A percentile compares a stretch with the other conserved stretches of the same genome.
These are phyloP conservation scores for Irpex rosettiformis DNA, from an alignment of 1,284 basidiomycete species.

Conservation along the genomic window DNA sequence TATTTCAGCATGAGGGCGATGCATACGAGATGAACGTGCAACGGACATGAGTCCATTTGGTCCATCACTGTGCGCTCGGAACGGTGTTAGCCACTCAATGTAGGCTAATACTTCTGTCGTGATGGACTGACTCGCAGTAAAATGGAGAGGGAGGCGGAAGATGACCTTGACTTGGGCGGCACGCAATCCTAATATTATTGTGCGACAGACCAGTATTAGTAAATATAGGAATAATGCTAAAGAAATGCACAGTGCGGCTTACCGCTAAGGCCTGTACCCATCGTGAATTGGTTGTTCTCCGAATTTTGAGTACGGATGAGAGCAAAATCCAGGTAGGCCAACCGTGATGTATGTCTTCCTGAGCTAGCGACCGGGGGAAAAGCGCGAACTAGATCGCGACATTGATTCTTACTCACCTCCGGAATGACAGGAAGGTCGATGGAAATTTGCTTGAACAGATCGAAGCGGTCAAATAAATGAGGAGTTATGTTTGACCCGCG, in stretches of 20 bases:
- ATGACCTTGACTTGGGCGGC: constrained; percentile 3
- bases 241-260: background rate
- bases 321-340: background rate
- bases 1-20: background rate
- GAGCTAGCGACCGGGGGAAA: background rate
- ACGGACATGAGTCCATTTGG: background rate
- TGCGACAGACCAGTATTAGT: background rate
- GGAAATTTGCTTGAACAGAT: background rate
- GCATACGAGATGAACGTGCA: background rate
- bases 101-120: background rate
- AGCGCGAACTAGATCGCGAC: background rate
- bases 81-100: constrained; percentile 8
- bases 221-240: background rate
- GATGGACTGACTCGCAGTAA: background rate
- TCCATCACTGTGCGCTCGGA: too few species aligned
- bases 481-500: background rate
- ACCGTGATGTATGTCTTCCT: background rate
- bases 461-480: background rate
- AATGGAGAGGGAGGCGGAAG: background rate
- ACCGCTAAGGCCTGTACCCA: too few species aligned
- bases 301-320: background rate
- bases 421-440: background rate
- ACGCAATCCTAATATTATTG: background rate
- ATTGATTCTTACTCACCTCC: background rate
- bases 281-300: background rate